Percentiles rank a stretch among this genome's conserved stretches.
These are phyloP conservation scores for Echinosophora koreensis DNA, from an alignment of 306 rosid species.

Conservation along the genomic window DNA sequence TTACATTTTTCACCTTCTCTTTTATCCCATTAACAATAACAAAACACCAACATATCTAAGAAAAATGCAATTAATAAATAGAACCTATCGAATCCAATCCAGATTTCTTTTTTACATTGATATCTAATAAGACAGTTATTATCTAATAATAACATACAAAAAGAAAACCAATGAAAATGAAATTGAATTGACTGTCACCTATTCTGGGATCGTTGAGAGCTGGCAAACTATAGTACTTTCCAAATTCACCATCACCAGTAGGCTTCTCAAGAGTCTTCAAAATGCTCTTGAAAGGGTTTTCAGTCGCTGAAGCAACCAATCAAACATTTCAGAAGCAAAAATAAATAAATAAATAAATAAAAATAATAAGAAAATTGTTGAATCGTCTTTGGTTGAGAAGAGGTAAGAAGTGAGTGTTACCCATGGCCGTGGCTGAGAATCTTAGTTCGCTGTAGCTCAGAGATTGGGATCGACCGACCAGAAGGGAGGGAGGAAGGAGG, in stretches of 20 bases:
- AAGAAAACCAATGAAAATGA: constrained; percentile 10
- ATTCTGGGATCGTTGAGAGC: constrained; percentile 91
- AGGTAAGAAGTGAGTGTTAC: constrained; percentile 40
- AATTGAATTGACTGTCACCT: constrained; percentile 53
- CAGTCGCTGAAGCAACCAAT: constrained; percentile 56
- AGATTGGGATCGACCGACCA: constrained; percentile 39
- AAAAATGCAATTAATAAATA: constrained; percentile 12
- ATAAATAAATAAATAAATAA: background rate
- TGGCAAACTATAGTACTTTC: constrained; percentile 90
- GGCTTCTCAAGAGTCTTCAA: constrained; percentile 82
- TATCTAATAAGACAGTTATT: background rate
- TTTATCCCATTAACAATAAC: background rate
- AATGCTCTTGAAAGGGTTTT: constrained; percentile 72
- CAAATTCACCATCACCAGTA: constrained; percentile 82
- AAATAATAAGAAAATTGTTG: background rate
- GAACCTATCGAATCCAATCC: constrained; percentile 11
- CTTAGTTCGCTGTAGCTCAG: background rate
- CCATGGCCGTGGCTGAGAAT: constrained; percentile 45
- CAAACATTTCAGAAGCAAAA: constrained; percentile 19
- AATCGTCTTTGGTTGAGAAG: background rate
- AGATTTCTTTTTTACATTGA: constrained; percentile 21
- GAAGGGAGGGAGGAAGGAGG: background rate
- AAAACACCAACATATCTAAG: constrained; percentile 24
- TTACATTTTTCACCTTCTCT: background rate
- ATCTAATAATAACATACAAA: background rate